Conservation (phyloP, 257 asterid genomes). For the Thymus mandschuricus region DNA sequence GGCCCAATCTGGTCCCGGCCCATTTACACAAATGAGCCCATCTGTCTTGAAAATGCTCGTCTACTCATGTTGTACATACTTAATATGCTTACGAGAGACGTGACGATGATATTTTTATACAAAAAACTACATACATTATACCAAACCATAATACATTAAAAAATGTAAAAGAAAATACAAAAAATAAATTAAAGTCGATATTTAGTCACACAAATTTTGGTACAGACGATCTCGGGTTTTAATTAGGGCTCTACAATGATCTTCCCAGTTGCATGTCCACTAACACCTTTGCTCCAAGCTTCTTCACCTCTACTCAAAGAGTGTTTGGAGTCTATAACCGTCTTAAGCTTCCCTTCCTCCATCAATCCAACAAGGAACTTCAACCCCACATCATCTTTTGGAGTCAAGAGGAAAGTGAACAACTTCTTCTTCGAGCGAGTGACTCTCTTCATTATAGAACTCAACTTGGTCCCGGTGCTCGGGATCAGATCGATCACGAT, state of each 20-base stretch:
- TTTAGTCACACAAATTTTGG: no score
- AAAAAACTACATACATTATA: no score
- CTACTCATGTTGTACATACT: no score
- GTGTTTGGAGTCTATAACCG: slow-evolving; percentile 52
- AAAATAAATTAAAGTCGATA: no score
- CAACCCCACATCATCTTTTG: slow-evolving; percentile 40
- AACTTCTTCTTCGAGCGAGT: slow-evolving; percentile 53
- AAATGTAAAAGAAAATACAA: no score
- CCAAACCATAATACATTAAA: no score
- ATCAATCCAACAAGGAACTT: slow-evolving; percentile 54
- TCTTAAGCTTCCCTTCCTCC: slow-evolving; percentile 68
- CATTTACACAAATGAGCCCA: no score
- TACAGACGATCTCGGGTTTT: no score
- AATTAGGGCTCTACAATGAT: slow-evolving; percentile 47
- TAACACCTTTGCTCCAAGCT: slow-evolving; percentile 63
- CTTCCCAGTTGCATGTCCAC: slow-evolving; percentile 81
- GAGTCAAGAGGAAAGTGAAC: slow-evolving; percentile 38
- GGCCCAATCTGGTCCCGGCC: no score
- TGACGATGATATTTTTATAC: no score
- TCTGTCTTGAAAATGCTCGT: no score
- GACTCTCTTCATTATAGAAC: slow-evolving; percentile 44
- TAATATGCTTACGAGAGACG: no score
- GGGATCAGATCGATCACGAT: slow-evolving; percentile 56
- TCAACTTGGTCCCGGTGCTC: slow-evolving; percentile 36
- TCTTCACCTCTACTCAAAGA: slow-evolving; percentile 54